phyloP scores from a whole-genome alignment of 495 filamentous ascomycete species.

The Jackrogersella minutella region DNA sequence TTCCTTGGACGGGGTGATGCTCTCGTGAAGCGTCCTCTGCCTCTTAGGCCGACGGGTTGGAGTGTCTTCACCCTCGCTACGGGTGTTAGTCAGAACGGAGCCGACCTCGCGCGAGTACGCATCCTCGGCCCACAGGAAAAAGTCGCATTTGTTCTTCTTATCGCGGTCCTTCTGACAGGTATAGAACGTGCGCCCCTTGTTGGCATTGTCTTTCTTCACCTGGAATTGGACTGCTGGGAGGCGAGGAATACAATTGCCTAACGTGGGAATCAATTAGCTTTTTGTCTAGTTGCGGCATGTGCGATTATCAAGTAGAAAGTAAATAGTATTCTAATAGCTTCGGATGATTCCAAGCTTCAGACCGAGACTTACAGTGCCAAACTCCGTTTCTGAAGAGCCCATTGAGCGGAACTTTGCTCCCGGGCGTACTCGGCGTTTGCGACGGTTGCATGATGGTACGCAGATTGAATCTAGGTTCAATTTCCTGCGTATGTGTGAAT shows the following conservation, averaged over 20 bases:
- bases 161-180: constrained; percentile 65
- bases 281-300: constrained; percentile 2
- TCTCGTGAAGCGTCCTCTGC: constrained; percentile 38
- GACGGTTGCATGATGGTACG: constrained; percentile 30
- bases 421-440: constrained; percentile 36
- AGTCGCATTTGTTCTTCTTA: constrained; percentile 61
- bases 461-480: background rate
- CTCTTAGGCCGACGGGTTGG: constrained; percentile 23
- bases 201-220: constrained; percentile 70
- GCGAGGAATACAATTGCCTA: constrained; percentile 71
- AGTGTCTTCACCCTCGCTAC: constrained; percentile 40
- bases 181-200: constrained; percentile 74
- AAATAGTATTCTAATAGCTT: background rate
- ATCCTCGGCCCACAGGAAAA: constrained; percentile 77
- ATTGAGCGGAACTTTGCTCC: constrained; percentile 51
- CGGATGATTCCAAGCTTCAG: background rate
- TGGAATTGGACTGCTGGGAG: constrained; percentile 66
- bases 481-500: background rate
- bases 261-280: constrained; percentile 1
- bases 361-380: constrained; percentile 54
- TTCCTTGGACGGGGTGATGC: constrained; percentile 40
- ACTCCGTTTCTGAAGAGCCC: constrained; percentile 58
- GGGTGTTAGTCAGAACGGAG: constrained; percentile 57
- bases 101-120: constrained; percentile 64
- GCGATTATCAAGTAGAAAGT: no score